Percentiles rank a stretch among this genome's conserved stretches.
phyloP scores from a whole-genome alignment of 331 rosid species.

The Cydonia oblonga region DNA sequence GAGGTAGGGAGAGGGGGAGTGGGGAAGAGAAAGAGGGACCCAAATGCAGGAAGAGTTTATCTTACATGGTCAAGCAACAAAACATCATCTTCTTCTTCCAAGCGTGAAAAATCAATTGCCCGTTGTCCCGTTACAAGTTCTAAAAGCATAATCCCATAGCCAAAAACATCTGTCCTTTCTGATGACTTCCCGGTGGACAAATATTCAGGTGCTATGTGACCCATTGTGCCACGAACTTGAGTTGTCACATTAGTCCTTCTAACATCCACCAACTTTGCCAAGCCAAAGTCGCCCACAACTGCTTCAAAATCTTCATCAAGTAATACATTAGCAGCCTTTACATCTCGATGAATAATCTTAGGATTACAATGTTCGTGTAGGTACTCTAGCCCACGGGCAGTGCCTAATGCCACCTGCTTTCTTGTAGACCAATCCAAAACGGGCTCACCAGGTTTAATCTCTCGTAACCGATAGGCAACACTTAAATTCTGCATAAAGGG shows the following conservation, averaged over 20 bases:
- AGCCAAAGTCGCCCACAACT: conserved; percentile 87
- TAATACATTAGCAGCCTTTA: conserved; percentile 90
- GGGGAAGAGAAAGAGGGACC: not conserved
- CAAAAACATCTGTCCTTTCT: conserved; percentile 89
- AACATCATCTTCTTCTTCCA: conserved; percentile 88
- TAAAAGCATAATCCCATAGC: conserved; percentile 85
- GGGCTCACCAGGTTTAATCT: conserved; percentile 64
- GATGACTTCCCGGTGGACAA: conserved; percentile 89
- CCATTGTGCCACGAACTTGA: conserved; percentile 94
- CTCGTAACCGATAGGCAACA: conserved; percentile 83
- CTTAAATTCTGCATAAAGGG: conserved; percentile 96
- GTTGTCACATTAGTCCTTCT: conserved; percentile 82
- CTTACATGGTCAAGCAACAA: conserved; percentile 89
- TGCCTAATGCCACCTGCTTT: conserved; percentile 76
- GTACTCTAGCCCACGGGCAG: conserved; percentile 89
- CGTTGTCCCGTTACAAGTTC: conserved; percentile 87
- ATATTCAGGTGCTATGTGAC: conserved; percentile 95
- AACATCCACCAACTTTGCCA: conserved; percentile 93
- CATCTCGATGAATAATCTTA: conserved; percentile 93
- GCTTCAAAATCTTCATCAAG: conserved; percentile 92
- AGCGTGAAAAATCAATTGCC: conserved; percentile 82
- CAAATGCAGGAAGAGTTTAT: conserved; percentile 3
- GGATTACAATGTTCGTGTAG: conserved; percentile 97
- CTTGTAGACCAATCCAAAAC: conserved; percentile 73
- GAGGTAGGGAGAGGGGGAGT: not conserved